These are phyloP conservation scores for Peronospora tabacina DNA, from an alignment of 352 stramenopile species.

Conservation along the genomic window DNA sequence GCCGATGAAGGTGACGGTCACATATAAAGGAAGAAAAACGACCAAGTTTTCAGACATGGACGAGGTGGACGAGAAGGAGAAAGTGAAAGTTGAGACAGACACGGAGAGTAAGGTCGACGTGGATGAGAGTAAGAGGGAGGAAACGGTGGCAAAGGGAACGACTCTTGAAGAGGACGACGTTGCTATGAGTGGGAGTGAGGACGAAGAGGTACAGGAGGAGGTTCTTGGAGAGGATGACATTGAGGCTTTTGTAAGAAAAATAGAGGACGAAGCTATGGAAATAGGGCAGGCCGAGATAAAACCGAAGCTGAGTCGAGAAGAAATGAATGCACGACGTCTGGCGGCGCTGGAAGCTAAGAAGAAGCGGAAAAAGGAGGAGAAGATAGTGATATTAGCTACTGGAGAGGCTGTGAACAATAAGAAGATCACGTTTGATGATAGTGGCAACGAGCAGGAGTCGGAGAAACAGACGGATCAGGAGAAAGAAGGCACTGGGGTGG, in stretches of 20 bases:
- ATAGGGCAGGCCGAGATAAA: conserved; percentile 1
- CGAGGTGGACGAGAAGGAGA: conserved; percentile 7
- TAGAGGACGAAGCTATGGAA: conserved; percentile 17
- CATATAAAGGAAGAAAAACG: conserved; percentile 25
- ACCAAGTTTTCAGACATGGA: conserved; percentile 15
- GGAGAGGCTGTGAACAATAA: conserved; percentile 32
- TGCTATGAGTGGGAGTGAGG: conserved; percentile 5
- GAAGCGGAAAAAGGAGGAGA: conserved; percentile 28
- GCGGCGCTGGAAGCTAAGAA: conserved; percentile 47
- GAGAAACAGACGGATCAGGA: conserved; percentile 28
- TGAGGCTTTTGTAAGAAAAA: conserved; percentile 35
- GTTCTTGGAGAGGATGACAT: conserved; percentile 26
- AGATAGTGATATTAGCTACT: conserved; percentile 25
- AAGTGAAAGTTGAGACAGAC: conserved; percentile 11
- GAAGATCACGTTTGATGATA: conserved; percentile 76
- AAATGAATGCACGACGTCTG: conserved; percentile 30
- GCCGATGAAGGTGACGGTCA: conserved; percentile 12
- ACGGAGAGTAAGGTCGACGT: conserved; percentile 3
- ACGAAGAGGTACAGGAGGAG: conserved; percentile 9
- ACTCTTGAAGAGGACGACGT: conserved; percentile 1
- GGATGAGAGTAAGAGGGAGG: not conserved
- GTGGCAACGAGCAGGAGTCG: conserved; percentile 46
- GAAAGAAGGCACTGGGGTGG: conserved; percentile 7
- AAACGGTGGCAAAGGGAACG: conserved; percentile 11
- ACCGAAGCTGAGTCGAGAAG: conserved; percentile 20